Evolutionary conservation across 495 filamentous ascomycete genomes (phyloP).

Genomic region (Aspergillus sparsus): DNA sequence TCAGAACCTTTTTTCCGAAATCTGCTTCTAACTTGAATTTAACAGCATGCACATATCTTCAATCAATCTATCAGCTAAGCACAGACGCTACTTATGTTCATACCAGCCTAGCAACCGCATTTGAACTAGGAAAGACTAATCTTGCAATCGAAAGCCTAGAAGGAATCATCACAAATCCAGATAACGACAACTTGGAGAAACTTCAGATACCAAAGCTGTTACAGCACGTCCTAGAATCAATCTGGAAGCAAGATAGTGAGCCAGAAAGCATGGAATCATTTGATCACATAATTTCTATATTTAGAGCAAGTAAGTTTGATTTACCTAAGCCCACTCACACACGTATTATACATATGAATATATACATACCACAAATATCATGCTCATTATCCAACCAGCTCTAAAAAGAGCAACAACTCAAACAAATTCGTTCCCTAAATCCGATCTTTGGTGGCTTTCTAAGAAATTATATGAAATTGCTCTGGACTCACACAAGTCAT

Average conservation of each 20-base stretch:
- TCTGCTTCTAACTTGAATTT: constrained; percentile 16
- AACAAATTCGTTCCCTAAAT: constrained; percentile 38
- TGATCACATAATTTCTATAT: constrained; percentile 59
- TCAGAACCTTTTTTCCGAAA: background rate
- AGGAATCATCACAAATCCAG: constrained; percentile 56
- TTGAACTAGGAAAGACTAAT: constrained; percentile 59
- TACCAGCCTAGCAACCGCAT: constrained; percentile 75
- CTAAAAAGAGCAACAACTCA: constrained; percentile 39
- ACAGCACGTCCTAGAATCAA: constrained; percentile 37
- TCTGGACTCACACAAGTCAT: constrained; percentile 57
- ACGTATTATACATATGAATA: too few relatives aligned
- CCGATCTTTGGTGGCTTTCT: constrained; percentile 79
- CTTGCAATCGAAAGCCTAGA: constrained; percentile 60
- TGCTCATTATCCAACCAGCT: background rate
- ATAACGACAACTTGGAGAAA: constrained; percentile 48
- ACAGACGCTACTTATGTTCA: constrained; percentile 63
- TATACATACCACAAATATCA: too few relatives aligned
- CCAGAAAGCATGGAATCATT: constrained; percentile 25
- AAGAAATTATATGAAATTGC: constrained; percentile 75
- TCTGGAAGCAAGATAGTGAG: background rate
- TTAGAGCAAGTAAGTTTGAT: constrained; percentile 58
- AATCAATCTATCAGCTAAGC: constrained; percentile 48
- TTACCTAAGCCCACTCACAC: background rate
- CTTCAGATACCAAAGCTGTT: constrained; percentile 51
- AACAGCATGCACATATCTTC: constrained; percentile 56